Conservation (phyloP, 2,329 filamentous ascomycete genomes). For the Fusarium brevicatenulatum region DNA sequence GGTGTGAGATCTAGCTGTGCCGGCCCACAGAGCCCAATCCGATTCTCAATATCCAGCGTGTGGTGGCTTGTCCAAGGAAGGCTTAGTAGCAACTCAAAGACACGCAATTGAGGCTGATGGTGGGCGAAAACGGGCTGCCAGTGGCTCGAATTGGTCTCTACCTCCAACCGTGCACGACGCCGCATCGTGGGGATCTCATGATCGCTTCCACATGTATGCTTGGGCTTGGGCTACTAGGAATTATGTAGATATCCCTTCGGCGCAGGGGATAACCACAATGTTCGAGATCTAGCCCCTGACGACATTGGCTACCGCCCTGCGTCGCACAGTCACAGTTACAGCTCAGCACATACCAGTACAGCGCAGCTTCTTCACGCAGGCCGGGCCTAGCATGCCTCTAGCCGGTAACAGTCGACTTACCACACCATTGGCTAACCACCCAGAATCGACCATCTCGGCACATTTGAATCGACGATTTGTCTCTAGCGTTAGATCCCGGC, state of each 20-base stretch:
- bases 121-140: slow-evolving; percentile 6
- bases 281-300: slow-evolving; percentile 39
- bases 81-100: slow-evolving; percentile 8
- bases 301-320: slow-evolving; percentile 26
- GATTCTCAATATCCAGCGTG: slow-evolving; percentile 7
- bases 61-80: slow-evolving; percentile 17
- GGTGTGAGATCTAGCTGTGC: slow-evolving; percentile 21
- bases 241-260: slow-evolving; percentile 10
- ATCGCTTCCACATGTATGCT: slow-evolving; percentile 33
- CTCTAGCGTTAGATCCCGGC: slow-evolving; percentile 36
- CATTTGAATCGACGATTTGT: slow-evolving; percentile 26
- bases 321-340: slow-evolving; percentile 3
- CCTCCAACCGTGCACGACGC: slow-evolving; percentile 39
- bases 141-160: slow-evolving; percentile 19
- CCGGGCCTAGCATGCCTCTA: slow-evolving; percentile 2
- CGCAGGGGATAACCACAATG: slow-evolving; percentile 5
- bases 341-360: neutral
- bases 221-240: slow-evolving; percentile 23
- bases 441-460: slow-evolving; percentile 4
- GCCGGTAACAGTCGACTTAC: slow-evolving; percentile 20
- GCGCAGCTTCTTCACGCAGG: slow-evolving; percentile 6
- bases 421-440: slow-evolving; percentile 14
- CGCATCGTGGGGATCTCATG: slow-evolving; percentile 45
- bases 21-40: slow-evolving; percentile 13
- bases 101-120: slow-evolving; percentile 21